Base-by-base conservation (phyloP, 192 early-diverging fungal species). In the Podila epigama region DNA sequence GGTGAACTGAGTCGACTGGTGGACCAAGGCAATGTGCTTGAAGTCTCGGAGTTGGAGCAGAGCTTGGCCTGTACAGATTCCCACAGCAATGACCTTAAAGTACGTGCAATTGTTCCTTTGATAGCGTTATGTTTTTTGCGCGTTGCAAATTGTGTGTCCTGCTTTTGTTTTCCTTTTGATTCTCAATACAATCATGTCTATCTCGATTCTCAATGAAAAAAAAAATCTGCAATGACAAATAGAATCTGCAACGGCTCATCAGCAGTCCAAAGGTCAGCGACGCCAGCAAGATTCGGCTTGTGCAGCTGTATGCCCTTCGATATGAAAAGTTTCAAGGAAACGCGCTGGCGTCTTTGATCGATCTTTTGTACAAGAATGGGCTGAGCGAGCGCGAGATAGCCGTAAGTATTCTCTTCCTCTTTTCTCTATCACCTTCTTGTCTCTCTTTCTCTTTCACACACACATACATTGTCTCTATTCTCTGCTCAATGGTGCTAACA, bases 1-100 rank as follows among this genome's bases (percentile, higher is more conserved):
- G 90, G 94, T n/a, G 97, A 99, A 80, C 84, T 98, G 37, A 95
- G 93, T 71, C 86, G 95, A 20, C 68, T 89, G 33, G 94, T 98
- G 15, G 87, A 86, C 0, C 70, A 85, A 65, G 87, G 91, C 13
- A 83, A 88, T 51, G 69, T 99, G 28, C 79, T 99, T 69, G 91
- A 95, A 58, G 91, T 94, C 13, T 91, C 92, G 29, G 97, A 99
- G 77, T 71, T 98, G 36, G 97, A 99, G 71, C 97, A 99, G 83
- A 94, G 90, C 70, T 62, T 99, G 56, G 97, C 97, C 8, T 93
- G 92, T 66, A 83, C 86, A 59, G 95, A 96, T 70, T 91, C 91
- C 58, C 96, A 98, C 68, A 86, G 80, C 53, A 87, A 71, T 27
- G 95, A 99, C 79, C 79, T 98, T 51, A 94, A 94, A 87, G 90